Evolutionary conservation across 805 yeast species (phyloP).

Genomic region (Pichia gijzeniarum): DNA sequence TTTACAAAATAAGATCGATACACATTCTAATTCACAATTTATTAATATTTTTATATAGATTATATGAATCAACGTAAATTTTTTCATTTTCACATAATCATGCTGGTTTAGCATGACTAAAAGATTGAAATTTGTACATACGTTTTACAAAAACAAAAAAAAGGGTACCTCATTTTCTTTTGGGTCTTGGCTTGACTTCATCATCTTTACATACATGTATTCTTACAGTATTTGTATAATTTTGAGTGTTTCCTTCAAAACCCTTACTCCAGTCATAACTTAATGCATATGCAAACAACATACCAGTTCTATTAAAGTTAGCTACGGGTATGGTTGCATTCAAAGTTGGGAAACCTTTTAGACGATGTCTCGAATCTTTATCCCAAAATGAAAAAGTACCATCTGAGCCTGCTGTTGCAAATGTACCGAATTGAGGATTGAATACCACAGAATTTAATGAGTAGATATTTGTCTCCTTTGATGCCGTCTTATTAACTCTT

Average conservation of each 20-base stretch:
- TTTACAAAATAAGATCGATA: neutral
- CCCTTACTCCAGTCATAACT: conserved; percentile 97
- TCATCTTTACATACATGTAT: conserved; percentile 81
- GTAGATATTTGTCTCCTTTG: conserved; percentile 62
- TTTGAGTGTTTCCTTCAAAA: conserved; percentile 68
- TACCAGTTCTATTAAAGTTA: conserved; percentile 76
- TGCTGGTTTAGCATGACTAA: too few relatives aligned
- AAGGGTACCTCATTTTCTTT: conserved; percentile 20
- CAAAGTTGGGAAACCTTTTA: conserved; percentile 69
- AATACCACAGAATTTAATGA: conserved; percentile 75
- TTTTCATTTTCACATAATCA: too few relatives aligned
- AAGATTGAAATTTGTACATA: too few relatives aligned
- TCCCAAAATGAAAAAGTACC: conserved; percentile 96
- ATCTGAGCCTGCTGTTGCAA: conserved; percentile 91
- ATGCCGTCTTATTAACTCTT: conserved; percentile 54
- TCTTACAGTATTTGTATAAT: conserved; percentile 68
- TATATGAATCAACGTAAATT: too few relatives aligned
- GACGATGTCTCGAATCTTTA: conserved; percentile 81
- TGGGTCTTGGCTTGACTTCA: conserved; percentile 62
- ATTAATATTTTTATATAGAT: too few relatives aligned
- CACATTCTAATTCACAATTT: neutral
- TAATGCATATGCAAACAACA: conserved; percentile 82
- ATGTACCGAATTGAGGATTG: conserved; percentile 88
- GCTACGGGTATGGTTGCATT: conserved; percentile 67
- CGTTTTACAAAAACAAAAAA: too few relatives aligned